Base-by-base conservation (phyloP, 371 early-diverging fungal species). In the Mucor racemosus region DNA sequence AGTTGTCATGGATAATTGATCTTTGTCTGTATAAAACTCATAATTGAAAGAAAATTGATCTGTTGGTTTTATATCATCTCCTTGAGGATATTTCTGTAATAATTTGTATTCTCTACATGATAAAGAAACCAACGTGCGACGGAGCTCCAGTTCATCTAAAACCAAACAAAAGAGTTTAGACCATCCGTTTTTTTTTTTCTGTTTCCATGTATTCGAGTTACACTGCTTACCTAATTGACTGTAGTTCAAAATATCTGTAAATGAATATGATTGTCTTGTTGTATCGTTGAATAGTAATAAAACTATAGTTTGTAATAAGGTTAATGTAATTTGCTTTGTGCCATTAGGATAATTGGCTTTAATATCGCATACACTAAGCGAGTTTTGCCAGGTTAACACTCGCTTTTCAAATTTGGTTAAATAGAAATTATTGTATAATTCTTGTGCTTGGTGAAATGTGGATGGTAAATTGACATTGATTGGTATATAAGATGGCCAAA, bases 401-500 rank as follows among this genome's bases (percentile, higher is more conserved):
- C 95, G 86, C 14, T 93, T 91, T 38, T 84, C 86, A 72, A 94
- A 90, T 69, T 92, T 90, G 34, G 78, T 80, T 31, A 80, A 67
- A 73, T 97, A 98, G 68, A 92, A 94, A 2, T 86, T 81, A 38
- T 85, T 82, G 76, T 93, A 97, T 4, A 86, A 72, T 60, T 87
- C 82, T 74, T 91, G 91, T 26, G 80, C 64, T 86, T 81, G 85
- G 84, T 68, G 39, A 48, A 76, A 75, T 55, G 26, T 6, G 7
- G 41, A 11, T 1, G 98, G 96, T 33, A 96, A 74, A 31, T 67
- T 82, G 40, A 90, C 80, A 6, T 86, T 82, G 9, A 88, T 73
- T 13, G 92, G 91, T 26, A 92, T 85, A 75, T 95, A 96, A 1
- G 94, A 88, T 1, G 99, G 99, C 99, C 97, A 98, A 75, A 88